phyloP scores from a whole-genome alignment of 495 filamentous ascomycete genomes.

The Pseudomonodictys pantanalensis region DNA sequence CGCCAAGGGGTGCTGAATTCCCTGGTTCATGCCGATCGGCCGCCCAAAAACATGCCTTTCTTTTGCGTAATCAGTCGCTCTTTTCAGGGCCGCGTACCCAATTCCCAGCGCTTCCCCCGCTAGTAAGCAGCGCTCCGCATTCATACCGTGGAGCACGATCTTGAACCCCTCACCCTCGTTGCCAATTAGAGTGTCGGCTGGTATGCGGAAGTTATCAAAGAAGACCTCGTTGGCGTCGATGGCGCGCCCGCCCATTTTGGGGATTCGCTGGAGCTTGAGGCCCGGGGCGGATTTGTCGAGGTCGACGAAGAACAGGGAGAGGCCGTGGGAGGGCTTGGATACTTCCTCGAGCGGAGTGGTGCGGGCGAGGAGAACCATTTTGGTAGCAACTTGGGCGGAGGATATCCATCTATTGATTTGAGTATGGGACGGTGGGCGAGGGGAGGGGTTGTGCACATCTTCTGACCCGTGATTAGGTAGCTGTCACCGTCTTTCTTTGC shows the following conservation, averaged over 20 bases:
- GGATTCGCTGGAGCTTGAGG: constrained; percentile 65
- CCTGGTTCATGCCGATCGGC: constrained; percentile 72
- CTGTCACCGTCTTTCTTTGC: constrained; percentile 51
- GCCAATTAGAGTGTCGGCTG: constrained; percentile 61
- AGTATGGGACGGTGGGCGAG: background rate
- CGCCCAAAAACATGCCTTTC: constrained; percentile 68
- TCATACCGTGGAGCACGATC: constrained; percentile 79
- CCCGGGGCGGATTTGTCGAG: constrained; percentile 57
- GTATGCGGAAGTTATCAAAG: constrained; percentile 69
- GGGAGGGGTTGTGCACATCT: constrained; percentile 53
- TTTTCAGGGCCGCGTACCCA: constrained; percentile 67
- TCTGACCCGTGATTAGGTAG: constrained; percentile 68
- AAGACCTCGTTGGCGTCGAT: constrained; percentile 84
- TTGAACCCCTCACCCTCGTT: constrained; percentile 70
- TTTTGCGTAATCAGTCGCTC: constrained; percentile 63
- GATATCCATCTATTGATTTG: constrained; percentile 57
- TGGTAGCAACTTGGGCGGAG: constrained; percentile 70
- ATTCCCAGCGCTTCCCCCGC: constrained; percentile 76
- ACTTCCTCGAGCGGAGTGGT: constrained; percentile 67
- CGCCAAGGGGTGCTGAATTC: constrained; percentile 71
- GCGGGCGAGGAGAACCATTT: constrained; percentile 75
- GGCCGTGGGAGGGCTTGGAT: constrained; percentile 62
- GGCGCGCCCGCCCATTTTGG: constrained; percentile 76
- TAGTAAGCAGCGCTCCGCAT: constrained; percentile 73
- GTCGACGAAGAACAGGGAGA: constrained; percentile 75